Evolutionary conservation across 345 rosid species (phyloP).

Genomic region (Eucalyptus leucophloia): DNA sequence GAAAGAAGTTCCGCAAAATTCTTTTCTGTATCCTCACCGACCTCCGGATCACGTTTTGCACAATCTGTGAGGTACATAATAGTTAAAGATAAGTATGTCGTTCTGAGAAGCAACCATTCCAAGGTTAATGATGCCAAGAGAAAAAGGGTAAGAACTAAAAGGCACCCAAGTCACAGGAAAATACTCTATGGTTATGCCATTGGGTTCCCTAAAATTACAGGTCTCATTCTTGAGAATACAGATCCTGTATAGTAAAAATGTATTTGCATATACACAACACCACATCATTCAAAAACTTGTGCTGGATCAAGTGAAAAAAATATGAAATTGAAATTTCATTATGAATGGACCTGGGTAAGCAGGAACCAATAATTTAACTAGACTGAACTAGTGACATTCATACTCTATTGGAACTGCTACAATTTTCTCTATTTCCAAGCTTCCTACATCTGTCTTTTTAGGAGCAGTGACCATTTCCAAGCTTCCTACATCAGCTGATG

Average conservation of each 20-base stretch:
- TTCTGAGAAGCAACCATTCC: background rate
- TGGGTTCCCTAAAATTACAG: background rate
- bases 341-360: background rate
- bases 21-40: conserved; percentile 74
- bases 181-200: background rate
- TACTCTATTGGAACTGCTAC: background rate
- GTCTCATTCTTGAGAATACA: background rate
- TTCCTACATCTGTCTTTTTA: background rate
- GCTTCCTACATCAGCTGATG: background rate
- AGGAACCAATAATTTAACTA: background rate
- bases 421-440: background rate
- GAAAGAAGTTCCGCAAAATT: conserved; percentile 64
- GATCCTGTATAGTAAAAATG: background rate
- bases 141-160: background rate
- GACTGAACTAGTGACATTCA: background rate
- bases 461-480: background rate
- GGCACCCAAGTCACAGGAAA: background rate
- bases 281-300: background rate
- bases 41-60: conserved; percentile 76
- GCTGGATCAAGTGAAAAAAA: background rate
- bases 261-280: background rate
- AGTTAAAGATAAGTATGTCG: background rate
- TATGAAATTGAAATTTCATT: background rate
- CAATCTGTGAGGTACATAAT: conserved; percentile 35
- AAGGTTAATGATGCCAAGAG: background rate